These are phyloP conservation scores for Byssochlamys sp. DNA, from an alignment of 2,329 filamentous ascomycete genomes.

Conservation along the genomic window DNA sequence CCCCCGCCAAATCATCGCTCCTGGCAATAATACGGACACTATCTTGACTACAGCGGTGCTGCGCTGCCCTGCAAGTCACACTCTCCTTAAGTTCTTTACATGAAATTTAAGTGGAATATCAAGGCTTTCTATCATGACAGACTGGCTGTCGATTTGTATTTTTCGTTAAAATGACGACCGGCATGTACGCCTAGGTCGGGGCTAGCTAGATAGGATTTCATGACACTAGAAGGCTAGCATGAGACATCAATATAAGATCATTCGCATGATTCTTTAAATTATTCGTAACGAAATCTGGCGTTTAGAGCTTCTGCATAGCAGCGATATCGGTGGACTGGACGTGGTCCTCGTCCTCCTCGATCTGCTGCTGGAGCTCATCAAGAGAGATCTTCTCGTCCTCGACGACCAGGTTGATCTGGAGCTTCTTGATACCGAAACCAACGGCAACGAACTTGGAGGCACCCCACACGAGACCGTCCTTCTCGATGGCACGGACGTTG, in stretches of 20 bases:
- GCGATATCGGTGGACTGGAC: slow-evolving; percentile 88
- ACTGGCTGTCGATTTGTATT: slow-evolving; percentile 9
- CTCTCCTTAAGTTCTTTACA: neutral
- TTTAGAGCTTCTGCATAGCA: slow-evolving; percentile 88
- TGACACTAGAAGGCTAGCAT: slow-evolving; percentile 24
- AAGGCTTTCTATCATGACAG: neutral
- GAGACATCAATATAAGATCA: slow-evolving; percentile 28
- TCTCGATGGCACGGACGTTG: slow-evolving; percentile 70
- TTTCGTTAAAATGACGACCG: slow-evolving; percentile 19
- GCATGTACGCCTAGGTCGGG: slow-evolving; percentile 13
- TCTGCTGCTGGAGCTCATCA: slow-evolving; percentile 76
- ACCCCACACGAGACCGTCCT: slow-evolving; percentile 95
- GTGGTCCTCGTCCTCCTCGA: slow-evolving; percentile 80
- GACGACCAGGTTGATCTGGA: slow-evolving; percentile 95
- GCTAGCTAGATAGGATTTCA: slow-evolving; percentile 24
- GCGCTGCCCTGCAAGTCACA: neutral
- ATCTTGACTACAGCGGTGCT: neutral
- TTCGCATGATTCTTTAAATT: slow-evolving; percentile 25
- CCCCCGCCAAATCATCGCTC: neutral
- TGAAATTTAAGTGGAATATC: neutral
- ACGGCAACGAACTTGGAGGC: slow-evolving; percentile 77
- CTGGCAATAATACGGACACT: too few species aligned
- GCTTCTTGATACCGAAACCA: slow-evolving; percentile 97
- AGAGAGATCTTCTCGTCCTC: slow-evolving; percentile 94
- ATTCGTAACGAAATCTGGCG: slow-evolving; percentile 18